Conservation (phyloP, 768 basidiomycete genomes). For the Chalciporus chontae region DNA sequence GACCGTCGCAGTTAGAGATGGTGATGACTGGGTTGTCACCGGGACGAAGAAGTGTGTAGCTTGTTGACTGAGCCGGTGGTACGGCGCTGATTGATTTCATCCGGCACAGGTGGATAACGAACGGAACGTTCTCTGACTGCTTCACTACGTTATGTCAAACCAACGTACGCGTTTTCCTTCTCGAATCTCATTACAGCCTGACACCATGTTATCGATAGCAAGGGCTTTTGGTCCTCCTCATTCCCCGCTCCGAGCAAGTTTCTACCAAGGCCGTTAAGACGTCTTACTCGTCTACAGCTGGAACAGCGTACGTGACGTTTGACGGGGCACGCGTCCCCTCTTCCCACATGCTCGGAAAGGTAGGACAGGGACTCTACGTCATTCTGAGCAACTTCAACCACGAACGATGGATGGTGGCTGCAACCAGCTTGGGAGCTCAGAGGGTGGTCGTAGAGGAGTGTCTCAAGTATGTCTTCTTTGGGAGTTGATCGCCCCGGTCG, state of each 20-base stretch:
- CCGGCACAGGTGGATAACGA: conserved; percentile 77
- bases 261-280: conserved; percentile 91
- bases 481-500: background rate
- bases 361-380: conserved; percentile 79
- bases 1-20: conserved; percentile 83
- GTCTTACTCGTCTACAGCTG: conserved; percentile 86
- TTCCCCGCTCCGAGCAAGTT: conserved; percentile 68
- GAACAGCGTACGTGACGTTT: conserved; percentile 84
- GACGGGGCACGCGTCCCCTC: conserved; percentile 81
- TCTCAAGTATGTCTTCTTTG: conserved; percentile 53
- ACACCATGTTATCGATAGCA: conserved; percentile 35
- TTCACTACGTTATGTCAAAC: conserved; percentile 79
- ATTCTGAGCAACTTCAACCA: conserved; percentile 88
- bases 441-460: conserved; percentile 86
- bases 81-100: background rate
- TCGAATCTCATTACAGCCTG: background rate
- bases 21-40: conserved; percentile 82
- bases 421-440: conserved; percentile 69
- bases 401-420: conserved; percentile 85
- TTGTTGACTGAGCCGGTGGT: background rate
- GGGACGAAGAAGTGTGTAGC: conserved; percentile 83
- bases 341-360: conserved; percentile 82
- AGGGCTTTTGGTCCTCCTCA: conserved; percentile 73
- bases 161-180: conserved; percentile 39
- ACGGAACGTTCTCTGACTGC: conserved; percentile 81